Percentiles rank a stretch among this genome's conserved stretches.
phyloP scores from a whole-genome alignment of 768 basidiomycete genomes.

The Cystobasidium ongulense region DNA sequence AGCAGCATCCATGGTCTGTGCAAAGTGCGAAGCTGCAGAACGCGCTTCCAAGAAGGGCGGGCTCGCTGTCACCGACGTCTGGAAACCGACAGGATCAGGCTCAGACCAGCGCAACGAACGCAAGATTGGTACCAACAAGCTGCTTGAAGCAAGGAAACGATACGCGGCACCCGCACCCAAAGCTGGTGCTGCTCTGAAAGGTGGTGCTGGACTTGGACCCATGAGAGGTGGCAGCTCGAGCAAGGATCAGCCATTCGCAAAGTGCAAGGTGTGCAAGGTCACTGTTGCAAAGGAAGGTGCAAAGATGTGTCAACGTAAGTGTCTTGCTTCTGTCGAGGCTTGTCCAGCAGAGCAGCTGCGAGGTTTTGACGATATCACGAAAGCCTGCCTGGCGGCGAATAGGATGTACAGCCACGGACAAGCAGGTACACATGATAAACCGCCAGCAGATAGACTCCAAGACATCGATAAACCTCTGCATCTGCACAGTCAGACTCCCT shows the following conservation, averaged over 20 bases:
- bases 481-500: no score
- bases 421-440: no score
- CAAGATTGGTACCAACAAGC: slow-evolving; percentile 29
- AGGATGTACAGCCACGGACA: no score
- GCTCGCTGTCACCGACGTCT: slow-evolving; percentile 22
- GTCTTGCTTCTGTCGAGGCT: not conserved
- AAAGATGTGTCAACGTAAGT: slow-evolving; percentile 10
- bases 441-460: no score
- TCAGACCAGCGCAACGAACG: slow-evolving; percentile 30
- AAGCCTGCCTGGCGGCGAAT: not conserved
- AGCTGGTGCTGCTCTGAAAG: slow-evolving; percentile 9
- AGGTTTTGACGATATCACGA: not conserved
- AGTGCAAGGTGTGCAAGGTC: slow-evolving; percentile 33
- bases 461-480: no score
- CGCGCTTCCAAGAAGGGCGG: slow-evolving; percentile 5
- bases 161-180: slow-evolving; percentile 18
- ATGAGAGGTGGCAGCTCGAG: slow-evolving; percentile 10
- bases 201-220: not conserved
- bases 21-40: slow-evolving; percentile 22
- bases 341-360: no score
- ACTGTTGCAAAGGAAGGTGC: slow-evolving; percentile 28
- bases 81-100: slow-evolving; percentile 16
- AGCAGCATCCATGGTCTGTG: slow-evolving; percentile 15
- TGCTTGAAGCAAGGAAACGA: slow-evolving; percentile 22
- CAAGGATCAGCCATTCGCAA: slow-evolving; percentile 4